Percentiles rank a stretch among this genome's conserved stretches.
phyloP scores from a whole-genome alignment of 345 rosid species.

The Eucalyptus pumila region DNA sequence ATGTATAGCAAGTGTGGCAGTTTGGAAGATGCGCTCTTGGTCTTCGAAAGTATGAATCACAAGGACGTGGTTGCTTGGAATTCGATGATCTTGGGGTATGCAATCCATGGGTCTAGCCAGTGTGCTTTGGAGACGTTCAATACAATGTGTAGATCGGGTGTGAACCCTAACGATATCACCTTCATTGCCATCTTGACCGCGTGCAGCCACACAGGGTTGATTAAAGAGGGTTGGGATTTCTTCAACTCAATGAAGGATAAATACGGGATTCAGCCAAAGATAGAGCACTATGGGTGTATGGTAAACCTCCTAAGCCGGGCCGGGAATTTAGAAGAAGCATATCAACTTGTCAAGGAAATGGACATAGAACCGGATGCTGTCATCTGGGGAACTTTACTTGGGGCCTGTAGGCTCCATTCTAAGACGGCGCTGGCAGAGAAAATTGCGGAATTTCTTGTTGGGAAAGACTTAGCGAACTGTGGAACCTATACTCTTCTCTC shows the following conservation, averaged over 20 bases:
- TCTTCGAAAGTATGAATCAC: slow-evolving; percentile 19
- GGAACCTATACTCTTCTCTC: slow-evolving; percentile 65
- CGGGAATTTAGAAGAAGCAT: slow-evolving; percentile 46
- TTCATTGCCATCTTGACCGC: slow-evolving; percentile 49
- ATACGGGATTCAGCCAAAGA: slow-evolving; percentile 48
- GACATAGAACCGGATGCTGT: slow-evolving; percentile 37
- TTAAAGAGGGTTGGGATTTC: slow-evolving; percentile 40
- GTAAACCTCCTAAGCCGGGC: slow-evolving; percentile 62
- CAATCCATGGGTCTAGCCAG: slow-evolving; percentile 52
- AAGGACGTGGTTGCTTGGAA: slow-evolving; percentile 62
- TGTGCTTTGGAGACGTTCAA: slow-evolving; percentile 38
- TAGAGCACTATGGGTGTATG: slow-evolving; percentile 81
- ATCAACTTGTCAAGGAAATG: slow-evolving; percentile 32
- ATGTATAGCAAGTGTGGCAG: slow-evolving; percentile 85
- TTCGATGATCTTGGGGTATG: slow-evolving; percentile 56
- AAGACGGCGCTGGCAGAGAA: slow-evolving; percentile 46
- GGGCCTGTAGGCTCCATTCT: slow-evolving; percentile 50
- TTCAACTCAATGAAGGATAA: slow-evolving; percentile 41
- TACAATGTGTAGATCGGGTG: slow-evolving; percentile 28
- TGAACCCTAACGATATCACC: slow-evolving; percentile 46
- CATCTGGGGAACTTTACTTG: slow-evolving; percentile 65
- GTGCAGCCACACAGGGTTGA: slow-evolving; percentile 68
- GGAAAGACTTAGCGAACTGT: slow-evolving; percentile 28
- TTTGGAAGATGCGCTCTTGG: slow-evolving; percentile 43
- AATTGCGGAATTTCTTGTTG: slow-evolving; percentile 50